These are phyloP conservation scores for Neopestalotiopsis sp. DNA, from an alignment of 2,329 filamentous ascomycete genomes.

Conservation along the genomic window DNA sequence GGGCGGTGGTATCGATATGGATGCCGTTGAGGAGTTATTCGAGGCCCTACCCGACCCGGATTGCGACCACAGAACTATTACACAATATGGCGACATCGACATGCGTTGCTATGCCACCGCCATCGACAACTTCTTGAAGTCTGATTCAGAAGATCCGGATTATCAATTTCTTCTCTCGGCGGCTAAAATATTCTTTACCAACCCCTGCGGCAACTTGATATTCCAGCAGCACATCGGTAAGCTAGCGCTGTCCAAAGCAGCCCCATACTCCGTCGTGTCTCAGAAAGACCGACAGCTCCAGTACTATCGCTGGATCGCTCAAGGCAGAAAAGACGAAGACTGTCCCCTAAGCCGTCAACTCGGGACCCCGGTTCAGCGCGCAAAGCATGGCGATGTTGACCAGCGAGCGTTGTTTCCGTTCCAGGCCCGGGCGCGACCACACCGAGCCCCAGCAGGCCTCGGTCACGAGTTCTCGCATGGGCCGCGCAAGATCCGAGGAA, in stretches of 20 bases:
- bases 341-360: constrained; percentile 51
- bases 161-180: background rate
- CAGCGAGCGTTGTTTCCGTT: constrained; percentile 62
- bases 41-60: background rate
- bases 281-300: constrained; percentile 9
- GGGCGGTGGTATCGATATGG: background rate
- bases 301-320: constrained; percentile 13
- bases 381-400: constrained; percentile 69
- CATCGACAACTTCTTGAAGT: background rate
- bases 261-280: background rate
- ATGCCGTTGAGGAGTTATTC: background rate
- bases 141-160: background rate
- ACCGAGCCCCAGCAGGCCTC: constrained; percentile 56
- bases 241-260: background rate
- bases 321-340: constrained; percentile 14
- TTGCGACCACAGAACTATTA: background rate
- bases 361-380: constrained; percentile 61
- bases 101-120: background rate
- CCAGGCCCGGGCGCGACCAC: constrained; percentile 66
- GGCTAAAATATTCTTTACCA: background rate
- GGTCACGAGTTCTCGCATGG: constrained; percentile 9
- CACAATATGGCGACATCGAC: background rate
- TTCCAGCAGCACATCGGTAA: background rate
- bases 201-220: too few species aligned
- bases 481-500: background rate